These are phyloP conservation scores for Macrolepiota dolichaula DNA, from an alignment of 768 basidiomycete genomes.

Conservation along the genomic window DNA sequence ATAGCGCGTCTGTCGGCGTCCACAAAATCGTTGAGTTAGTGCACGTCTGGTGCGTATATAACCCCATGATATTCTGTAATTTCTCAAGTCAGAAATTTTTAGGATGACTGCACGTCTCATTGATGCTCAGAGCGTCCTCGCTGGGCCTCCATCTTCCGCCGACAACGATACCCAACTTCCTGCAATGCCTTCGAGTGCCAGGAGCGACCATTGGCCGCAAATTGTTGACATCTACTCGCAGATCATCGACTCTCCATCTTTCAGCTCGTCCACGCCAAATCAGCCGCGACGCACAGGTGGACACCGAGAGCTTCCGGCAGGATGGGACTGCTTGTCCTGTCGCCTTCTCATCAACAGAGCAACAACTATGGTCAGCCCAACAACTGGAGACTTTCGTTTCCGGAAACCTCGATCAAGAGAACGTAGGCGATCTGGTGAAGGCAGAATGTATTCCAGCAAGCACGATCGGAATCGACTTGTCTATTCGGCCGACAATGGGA, in stretches of 20 bases:
- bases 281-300: neutral
- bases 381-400: neutral
- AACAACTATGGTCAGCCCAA: neutral
- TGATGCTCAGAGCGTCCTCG: conserved; percentile 85
- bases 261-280: neutral
- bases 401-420: neutral
- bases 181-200: conserved; percentile 18
- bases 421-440: neutral
- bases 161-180: conserved; percentile 29
- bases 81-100: neutral
- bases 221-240: neutral
- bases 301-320: conserved; percentile 1
- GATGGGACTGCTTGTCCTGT: neutral
- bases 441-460: neutral
- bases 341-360: neutral
- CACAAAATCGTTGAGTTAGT: conserved; percentile 13
- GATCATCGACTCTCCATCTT: neutral
- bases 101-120: conserved; percentile 76
- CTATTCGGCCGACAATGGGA: neutral
- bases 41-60: conserved; percentile 10
- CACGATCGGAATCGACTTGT: neutral
- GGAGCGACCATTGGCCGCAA: neutral
- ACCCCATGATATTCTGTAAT: neutral
- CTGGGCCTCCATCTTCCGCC: conserved; percentile 52
- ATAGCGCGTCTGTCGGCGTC: conserved; percentile 32